phyloP scores from a whole-genome alignment of 768 basidiomycete genomes.

The Hebeloma cylindrosporum region DNA sequence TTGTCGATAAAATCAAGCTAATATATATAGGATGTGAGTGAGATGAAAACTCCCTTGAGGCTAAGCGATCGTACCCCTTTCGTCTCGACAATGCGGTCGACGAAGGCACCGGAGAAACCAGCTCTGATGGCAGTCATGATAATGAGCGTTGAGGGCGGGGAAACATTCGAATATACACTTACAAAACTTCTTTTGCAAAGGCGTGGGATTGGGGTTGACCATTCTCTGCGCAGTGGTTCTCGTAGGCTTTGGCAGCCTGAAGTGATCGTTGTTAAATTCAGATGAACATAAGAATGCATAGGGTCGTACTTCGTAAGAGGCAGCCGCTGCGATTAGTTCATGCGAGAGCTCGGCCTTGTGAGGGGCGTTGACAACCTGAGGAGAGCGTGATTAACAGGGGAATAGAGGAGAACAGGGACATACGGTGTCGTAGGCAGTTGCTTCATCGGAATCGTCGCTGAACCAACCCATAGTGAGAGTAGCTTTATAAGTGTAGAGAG shows the following conservation, averaged over 20 bases:
- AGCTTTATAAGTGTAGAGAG: too few species aligned
- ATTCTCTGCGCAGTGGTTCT: conserved; percentile 48
- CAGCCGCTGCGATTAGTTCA: conserved; percentile 67
- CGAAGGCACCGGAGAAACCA: conserved; percentile 50
- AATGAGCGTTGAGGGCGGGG: neutral
- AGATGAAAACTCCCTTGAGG: neutral
- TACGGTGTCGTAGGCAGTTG: conserved; percentile 42
- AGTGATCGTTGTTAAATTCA: neutral
- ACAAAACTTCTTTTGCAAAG: conserved; percentile 60
- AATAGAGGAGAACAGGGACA: neutral
- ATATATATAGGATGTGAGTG: neutral
- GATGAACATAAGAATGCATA: neutral
- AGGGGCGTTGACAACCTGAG: conserved; percentile 45
- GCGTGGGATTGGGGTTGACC: conserved; percentile 52
- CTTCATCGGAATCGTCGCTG: conserved; percentile 40
- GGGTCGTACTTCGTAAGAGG: conserved; percentile 54
- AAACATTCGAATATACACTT: conserved; percentile 8
- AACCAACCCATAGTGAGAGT: too few species aligned
- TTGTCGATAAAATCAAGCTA: conserved; percentile 25
- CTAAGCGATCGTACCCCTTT: conserved; percentile 37
- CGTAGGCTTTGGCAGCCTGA: conserved; percentile 64
- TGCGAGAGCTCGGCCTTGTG: conserved; percentile 64
- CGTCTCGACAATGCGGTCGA: conserved; percentile 57
- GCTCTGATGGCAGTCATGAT: conserved; percentile 37
- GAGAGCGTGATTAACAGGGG: neutral